Percentiles rank a stretch among this genome's conserved stretches.
These are phyloP conservation scores for Penicillium silybi DNA, from an alignment of 495 filamentous ascomycete genomes.

Conservation along the genomic window DNA sequence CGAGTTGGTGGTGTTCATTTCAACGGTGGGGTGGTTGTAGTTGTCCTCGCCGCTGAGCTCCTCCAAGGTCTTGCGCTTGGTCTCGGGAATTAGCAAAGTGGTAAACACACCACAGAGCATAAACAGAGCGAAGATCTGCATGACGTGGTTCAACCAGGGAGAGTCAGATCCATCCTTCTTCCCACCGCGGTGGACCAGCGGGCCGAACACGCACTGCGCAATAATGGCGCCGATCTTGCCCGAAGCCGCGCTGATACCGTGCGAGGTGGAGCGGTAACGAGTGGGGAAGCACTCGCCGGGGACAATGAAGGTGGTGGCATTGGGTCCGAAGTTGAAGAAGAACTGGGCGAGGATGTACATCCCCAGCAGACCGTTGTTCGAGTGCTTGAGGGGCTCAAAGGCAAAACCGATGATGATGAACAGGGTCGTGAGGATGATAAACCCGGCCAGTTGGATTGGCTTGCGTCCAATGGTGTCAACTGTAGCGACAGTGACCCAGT, in stretches of 20 bases:
- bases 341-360: slow-evolving; percentile 80
- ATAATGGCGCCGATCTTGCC: slow-evolving; percentile 78
- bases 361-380: slow-evolving; percentile 55
- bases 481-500: slow-evolving; percentile 68
- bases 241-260: slow-evolving; percentile 77
- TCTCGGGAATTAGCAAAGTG: slow-evolving; percentile 67
- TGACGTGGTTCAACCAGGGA: slow-evolving; percentile 75
- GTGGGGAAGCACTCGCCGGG: slow-evolving; percentile 90
- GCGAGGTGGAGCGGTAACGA: slow-evolving; percentile 76
- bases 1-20: neutral
- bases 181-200: slow-evolving; percentile 40
- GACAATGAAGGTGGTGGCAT: slow-evolving; percentile 85
- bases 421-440: slow-evolving; percentile 67
- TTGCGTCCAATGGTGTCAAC: slow-evolving; percentile 74
- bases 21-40: neutral
- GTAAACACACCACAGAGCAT: slow-evolving; percentile 70
- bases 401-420: slow-evolving; percentile 74
- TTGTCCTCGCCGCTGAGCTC: slow-evolving; percentile 14
- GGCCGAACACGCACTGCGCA: slow-evolving; percentile 46
- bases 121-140: slow-evolving; percentile 77
- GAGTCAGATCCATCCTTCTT: slow-evolving; percentile 27
- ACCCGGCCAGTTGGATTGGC: slow-evolving; percentile 74
- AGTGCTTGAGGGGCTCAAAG: slow-evolving; percentile 44
- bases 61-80: slow-evolving; percentile 59
- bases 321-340: slow-evolving; percentile 86